Conservation (phyloP, 305 asterid species). For the Fraxinus xanthoxyloides region DNA sequence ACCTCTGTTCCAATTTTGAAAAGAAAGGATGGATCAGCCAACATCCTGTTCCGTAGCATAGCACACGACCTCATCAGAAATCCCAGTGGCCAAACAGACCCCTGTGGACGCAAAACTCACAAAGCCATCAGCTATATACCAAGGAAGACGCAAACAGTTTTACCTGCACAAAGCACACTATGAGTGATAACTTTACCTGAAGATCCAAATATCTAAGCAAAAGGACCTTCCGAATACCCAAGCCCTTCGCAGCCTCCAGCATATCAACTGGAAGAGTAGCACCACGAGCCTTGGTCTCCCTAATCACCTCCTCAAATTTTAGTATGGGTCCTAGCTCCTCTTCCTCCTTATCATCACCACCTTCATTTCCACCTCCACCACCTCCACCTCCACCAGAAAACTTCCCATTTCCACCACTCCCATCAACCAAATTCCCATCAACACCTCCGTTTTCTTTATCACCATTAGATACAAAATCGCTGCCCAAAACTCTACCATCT, state of each 20-base stretch:
- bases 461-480: slow-evolving; percentile 16
- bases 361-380: slow-evolving; percentile 39
- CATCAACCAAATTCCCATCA: slow-evolving; percentile 31
- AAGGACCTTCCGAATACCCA: slow-evolving; percentile 66
- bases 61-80: slow-evolving; percentile 64
- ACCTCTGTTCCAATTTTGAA: slow-evolving; percentile 98
- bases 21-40: slow-evolving; percentile 95
- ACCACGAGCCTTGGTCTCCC: slow-evolving; percentile 73
- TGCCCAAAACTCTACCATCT: slow-evolving; percentile 28
- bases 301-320: slow-evolving; percentile 84
- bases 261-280: slow-evolving; percentile 83
- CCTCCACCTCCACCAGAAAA: slow-evolving; percentile 23
- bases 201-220: slow-evolving; percentile 75
- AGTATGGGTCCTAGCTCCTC: slow-evolving; percentile 78
- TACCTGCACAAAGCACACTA: not conserved
- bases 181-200: slow-evolving; percentile 51
- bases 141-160: slow-evolving; percentile 5
- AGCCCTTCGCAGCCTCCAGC: slow-evolving; percentile 86
- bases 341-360: slow-evolving; percentile 57
- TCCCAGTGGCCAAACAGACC: slow-evolving; percentile 71
- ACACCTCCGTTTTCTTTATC: slow-evolving; percentile 33
- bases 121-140: slow-evolving; percentile 16
- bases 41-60: slow-evolving; percentile 88
- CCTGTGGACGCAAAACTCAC: slow-evolving; percentile 42
- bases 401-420: slow-evolving; percentile 62